Evolutionary conservation across 78 protist species (phyloP).

Genomic region (Chrysochromulina tobinii): DNA sequence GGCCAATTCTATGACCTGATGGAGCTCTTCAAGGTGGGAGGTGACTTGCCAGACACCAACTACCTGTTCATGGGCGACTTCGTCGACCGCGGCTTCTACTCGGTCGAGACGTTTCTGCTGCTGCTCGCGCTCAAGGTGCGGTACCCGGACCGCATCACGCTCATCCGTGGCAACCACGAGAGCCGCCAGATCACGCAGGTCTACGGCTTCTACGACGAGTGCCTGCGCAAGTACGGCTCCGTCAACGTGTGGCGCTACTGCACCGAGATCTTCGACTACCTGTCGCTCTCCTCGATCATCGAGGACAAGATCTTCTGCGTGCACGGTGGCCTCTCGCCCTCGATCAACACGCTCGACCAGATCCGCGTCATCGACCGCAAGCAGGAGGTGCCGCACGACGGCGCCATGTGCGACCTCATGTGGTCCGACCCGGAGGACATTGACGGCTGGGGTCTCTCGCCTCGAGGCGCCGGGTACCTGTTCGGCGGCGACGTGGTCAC

Average conservation of each 20-base stretch:
- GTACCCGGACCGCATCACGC: conserved; percentile 92
- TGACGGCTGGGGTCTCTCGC: conserved; percentile 94
- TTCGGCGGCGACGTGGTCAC: conserved; percentile 82
- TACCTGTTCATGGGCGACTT: conserved; percentile 99
- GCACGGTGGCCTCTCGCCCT: conserved; percentile 99
- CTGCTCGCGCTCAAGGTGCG: conserved; percentile 96
- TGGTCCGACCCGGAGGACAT: conserved; percentile 97
- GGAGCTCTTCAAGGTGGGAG: conserved; percentile 96
- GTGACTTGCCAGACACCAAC: conserved; percentile 94
- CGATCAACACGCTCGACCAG: conserved; percentile 89
- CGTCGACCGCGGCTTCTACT: conserved; percentile 98
- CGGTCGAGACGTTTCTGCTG: conserved; percentile 95
- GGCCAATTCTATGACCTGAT: conserved; percentile 98
- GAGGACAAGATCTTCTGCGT: conserved; percentile 88
- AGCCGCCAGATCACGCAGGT: conserved; percentile 97
- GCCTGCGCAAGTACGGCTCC: conserved; percentile 96
- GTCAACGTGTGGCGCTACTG: conserved; percentile 95
- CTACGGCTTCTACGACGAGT: conserved; percentile 99
- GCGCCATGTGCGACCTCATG: conserved; percentile 98
- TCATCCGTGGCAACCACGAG: conserved; percentile 99
- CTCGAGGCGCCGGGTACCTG: conserved; percentile 99
- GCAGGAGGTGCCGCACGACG: conserved; percentile 99
- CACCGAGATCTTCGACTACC: conserved; percentile 97
- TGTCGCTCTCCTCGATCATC: conserved; percentile 92
- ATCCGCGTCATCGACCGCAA: conserved; percentile 95